Evolutionary conservation across 225 moss, liverwort and hornwort genomes (phyloP).

Genomic region (Pseudoscleropodium purum): DNA sequence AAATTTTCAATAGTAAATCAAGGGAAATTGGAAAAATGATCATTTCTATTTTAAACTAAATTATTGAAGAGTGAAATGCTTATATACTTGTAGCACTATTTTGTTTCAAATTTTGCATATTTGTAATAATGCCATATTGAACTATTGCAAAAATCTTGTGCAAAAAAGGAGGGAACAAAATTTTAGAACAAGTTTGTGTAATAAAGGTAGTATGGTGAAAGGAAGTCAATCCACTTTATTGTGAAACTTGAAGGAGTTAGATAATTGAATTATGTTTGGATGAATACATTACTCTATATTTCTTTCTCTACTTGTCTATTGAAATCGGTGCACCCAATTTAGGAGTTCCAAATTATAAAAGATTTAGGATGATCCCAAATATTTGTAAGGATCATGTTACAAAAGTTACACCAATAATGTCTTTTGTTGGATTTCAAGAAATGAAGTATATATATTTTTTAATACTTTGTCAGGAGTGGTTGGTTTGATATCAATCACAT

Average conservation of each 20-base stretch:
- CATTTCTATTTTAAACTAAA: background rate
- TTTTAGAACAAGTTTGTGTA: background rate
- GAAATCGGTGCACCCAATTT: background rate
- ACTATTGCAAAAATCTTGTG: background rate
- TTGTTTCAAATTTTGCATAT: background rate
- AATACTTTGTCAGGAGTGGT: background rate
- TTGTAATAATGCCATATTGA: background rate
- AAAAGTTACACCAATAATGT: accelerated
- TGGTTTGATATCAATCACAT: background rate
- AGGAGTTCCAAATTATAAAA: background rate
- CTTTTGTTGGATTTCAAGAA: background rate
- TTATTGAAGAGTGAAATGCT: background rate
- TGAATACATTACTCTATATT: background rate
- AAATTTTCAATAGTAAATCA: background rate
- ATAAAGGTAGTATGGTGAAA: accelerated
- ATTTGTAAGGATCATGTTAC: background rate
- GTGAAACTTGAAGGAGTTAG: background rate
- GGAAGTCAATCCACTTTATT: background rate
- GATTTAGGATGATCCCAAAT: background rate
- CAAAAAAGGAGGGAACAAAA: background rate
- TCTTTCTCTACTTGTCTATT: background rate
- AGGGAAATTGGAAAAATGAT: background rate
- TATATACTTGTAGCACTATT: background rate
- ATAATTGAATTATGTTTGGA: background rate
- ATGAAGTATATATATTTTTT: background rate